Percentiles rank a stretch among this genome's conserved stretches.
Conservation (phyloP, 2,329 filamentous ascomycete genomes). For the Neofusicoccum umdonicola region DNA sequence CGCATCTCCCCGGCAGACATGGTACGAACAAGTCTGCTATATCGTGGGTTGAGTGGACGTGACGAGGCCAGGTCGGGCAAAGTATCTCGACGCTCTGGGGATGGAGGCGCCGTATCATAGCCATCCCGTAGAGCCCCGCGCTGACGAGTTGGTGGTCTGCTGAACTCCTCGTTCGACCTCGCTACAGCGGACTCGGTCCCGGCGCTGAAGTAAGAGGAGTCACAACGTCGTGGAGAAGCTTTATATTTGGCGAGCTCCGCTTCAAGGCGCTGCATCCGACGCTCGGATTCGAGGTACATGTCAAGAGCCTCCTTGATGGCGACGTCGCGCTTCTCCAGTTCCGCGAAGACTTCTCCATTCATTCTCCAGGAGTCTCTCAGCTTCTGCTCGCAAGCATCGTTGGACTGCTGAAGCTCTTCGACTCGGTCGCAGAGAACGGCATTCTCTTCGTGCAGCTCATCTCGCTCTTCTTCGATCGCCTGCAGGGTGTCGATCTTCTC, state of each 20-base stretch:
- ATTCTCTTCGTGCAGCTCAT: conserved; percentile 15
- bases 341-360: conserved; percentile 11
- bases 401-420: conserved; percentile 2
- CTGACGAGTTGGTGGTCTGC: background rate
- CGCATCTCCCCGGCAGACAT: conserved; percentile 10
- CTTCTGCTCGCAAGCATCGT: conserved; percentile 2
- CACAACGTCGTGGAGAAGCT: background rate
- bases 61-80: background rate
- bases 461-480: conserved; percentile 2
- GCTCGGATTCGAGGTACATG: conserved; percentile 13
- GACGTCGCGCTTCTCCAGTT: conserved; percentile 15
- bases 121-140: background rate
- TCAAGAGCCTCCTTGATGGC: conserved; percentile 16
- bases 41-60: background rate
- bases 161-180: background rate
- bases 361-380: conserved; percentile 8
- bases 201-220: conserved; percentile 11
- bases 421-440: background rate
- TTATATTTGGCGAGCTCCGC: background rate
- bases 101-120: background rate
- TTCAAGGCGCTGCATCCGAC: background rate
- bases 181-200: background rate
- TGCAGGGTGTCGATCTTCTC: conserved; percentile 11
- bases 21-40: conserved; percentile 10
- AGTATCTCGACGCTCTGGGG: background rate